Base-by-base conservation (phyloP, 352 stramenopile genomes). In the Phytopythium cucurbitacearum region DNA sequence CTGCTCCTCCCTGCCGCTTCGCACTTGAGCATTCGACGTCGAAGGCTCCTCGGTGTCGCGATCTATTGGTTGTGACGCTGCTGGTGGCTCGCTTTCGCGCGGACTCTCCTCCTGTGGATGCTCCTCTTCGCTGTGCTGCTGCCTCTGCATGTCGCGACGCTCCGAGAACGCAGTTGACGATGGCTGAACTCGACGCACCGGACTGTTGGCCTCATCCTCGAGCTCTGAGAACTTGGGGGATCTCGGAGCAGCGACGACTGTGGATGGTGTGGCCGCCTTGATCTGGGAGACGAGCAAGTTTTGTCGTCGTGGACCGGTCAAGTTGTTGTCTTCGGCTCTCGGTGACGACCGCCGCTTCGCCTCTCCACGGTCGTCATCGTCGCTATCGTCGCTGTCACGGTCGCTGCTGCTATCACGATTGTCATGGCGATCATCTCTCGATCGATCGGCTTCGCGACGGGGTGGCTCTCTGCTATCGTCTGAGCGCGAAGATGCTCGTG, bases 271-370 rank as follows among this genome's bases (percentile, higher is more conserved):
- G 0, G 71, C 49, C 0, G 71, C 70, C 42, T 87, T 89, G 64
- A 86, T 87, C 50, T 80, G 74, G 21, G 78, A 72, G 6, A 89
- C 73, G 15, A 87, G 60, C 4, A 85, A 61, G 15, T 58, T 74
- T 12, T 15, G 6, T 44, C 40, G 12, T 15, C 37, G n/a, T 55
- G 33, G 34, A 35, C n/a, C 7, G 28, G 5, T 11, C 53, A 52
- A 15, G 16, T 43, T 46, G 40, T 65, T 53, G 51, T 68, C 13
- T 46, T 46, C n/a, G 41, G 21, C 41, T 21, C 40, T 9, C 40
- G 40, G 4, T 45, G n/a, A 8, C 40, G 40, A 11, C 32, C 41
- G 41, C 32, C 7, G 21, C 21, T 28, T 28, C 41, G 21, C 41
- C n/a, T 7, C 21, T n/a, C 32, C 41, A 15, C n/a, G 33, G 8